Evolutionary conservation across 352 stramenopile species (phyloP).

Genomic region (Pythium diclinum): DNA sequence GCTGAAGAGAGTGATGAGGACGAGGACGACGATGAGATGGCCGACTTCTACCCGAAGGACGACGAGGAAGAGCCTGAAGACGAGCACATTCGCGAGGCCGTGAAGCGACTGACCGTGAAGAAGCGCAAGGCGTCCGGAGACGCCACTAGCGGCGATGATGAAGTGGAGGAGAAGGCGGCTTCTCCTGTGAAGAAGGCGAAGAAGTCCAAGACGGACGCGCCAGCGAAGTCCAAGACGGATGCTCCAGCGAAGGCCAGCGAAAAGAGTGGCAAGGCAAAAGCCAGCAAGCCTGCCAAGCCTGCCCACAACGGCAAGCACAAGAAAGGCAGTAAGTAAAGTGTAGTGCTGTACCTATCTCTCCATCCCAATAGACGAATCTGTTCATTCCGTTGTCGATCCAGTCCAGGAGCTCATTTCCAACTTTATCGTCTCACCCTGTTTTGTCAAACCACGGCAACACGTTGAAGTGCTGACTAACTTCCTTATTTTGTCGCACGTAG

Average conservation of each 20-base stretch:
- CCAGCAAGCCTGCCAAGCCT: not conserved
- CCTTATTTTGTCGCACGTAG: slow-evolving; percentile 17
- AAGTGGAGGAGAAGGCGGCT: slow-evolving; percentile 16
- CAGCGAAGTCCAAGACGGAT: slow-evolving; percentile 14
- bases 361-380: not conserved
- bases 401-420: too few species aligned
- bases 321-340: slow-evolving; percentile 16
- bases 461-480: slow-evolving; percentile 22
- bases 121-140: slow-evolving; percentile 33
- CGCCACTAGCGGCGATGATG: slow-evolving; percentile 25
- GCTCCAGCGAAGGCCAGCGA: slow-evolving; percentile 2
- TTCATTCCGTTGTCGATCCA: not conserved
- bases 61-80: slow-evolving; percentile 35
- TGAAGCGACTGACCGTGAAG: slow-evolving; percentile 35
- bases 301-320: slow-evolving; percentile 9
- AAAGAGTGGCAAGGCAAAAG: not conserved
- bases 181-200: slow-evolving; percentile 19
- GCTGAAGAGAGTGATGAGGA: slow-evolving; percentile 19
- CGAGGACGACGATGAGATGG: slow-evolving; percentile 48
- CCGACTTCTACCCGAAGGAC: slow-evolving; percentile 59
- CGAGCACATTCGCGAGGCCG: slow-evolving; percentile 34
- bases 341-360: not conserved
- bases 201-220: slow-evolving; percentile 11
- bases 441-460: not conserved
- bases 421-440: slow-evolving; percentile 19